Conservation (phyloP, 2,329 filamentous ascomycete genomes). For the Tolypocladium endophyticum region DNA sequence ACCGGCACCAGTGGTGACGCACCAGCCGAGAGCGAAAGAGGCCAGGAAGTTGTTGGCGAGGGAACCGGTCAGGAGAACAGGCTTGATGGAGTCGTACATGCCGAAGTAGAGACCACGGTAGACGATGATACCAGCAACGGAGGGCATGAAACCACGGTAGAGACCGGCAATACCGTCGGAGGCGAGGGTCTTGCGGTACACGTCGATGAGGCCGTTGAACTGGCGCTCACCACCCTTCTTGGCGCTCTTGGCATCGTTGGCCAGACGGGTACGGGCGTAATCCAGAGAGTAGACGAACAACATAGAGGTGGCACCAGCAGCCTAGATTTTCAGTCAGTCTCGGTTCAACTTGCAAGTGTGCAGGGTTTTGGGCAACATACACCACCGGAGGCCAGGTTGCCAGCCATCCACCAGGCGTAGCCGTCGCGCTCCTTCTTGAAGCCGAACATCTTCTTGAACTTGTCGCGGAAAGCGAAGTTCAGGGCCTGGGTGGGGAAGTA, state of each 20-base stretch:
- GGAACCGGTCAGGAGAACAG: slow-evolving; percentile 80
- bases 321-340: slow-evolving; percentile 33
- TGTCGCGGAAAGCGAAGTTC: slow-evolving; percentile 99
- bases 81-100: slow-evolving; percentile 99
- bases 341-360: not conserved
- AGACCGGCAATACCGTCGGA: slow-evolving; percentile 98
- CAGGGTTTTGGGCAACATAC: slow-evolving; percentile 47
- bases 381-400: slow-evolving; percentile 99
- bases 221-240: slow-evolving; percentile 96
- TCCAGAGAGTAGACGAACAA: slow-evolving; percentile 99
- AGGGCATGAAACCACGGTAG: slow-evolving; percentile 99
- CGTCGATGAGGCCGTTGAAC: slow-evolving; percentile 99
- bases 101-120: slow-evolving; percentile 99
- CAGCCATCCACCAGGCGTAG: slow-evolving; percentile 97
- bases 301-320: slow-evolving; percentile 98
- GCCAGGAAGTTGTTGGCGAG: slow-evolving; percentile 99
- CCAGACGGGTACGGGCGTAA: slow-evolving; percentile 99
- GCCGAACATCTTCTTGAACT: slow-evolving; percentile 99
- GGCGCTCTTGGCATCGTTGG: slow-evolving; percentile 99
- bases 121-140: slow-evolving; percentile 96
- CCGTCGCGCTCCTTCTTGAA: slow-evolving; percentile 99
- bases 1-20: slow-evolving; percentile 99
- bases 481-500: slow-evolving; percentile 99
- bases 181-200: slow-evolving; percentile 99
- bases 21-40: slow-evolving; percentile 97